Percentiles rank a stretch among this genome's conserved stretches.
Conservation (phyloP, 306 rosid genomes). For the Begonia peltatifolia region DNA sequence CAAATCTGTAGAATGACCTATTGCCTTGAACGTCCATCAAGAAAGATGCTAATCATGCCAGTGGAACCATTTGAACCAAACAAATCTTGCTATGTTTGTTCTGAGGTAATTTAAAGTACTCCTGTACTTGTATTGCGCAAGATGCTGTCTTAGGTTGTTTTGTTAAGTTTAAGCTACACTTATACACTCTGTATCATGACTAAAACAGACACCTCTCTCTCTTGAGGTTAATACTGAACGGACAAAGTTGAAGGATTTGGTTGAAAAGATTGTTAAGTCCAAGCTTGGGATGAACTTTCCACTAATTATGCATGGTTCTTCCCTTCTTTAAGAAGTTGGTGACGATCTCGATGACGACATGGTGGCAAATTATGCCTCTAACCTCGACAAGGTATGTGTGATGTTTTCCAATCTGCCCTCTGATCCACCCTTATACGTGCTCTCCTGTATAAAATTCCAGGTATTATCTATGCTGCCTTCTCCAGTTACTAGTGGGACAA, state of each 20-base stretch:
- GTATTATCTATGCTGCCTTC: constrained; percentile 78
- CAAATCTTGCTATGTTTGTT: constrained; percentile 91
- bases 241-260: constrained; percentile 74
- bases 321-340: constrained; percentile 85
- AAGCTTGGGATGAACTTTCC: constrained; percentile 90
- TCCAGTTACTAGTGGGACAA: constrained; percentile 66
- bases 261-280: constrained; percentile 74
- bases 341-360: constrained; percentile 75
- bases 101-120: constrained; percentile 39
- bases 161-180: constrained; percentile 1
- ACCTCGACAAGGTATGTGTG: constrained; percentile 68
- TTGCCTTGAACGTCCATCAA: constrained; percentile 82
- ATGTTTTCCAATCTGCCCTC: constrained; percentile 5
- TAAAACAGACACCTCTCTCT: constrained; percentile 59
- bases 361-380: constrained; percentile 60
- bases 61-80: constrained; percentile 94
- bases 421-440: background rate
- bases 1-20: constrained; percentile 63
- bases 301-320: constrained; percentile 58
- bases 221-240: constrained; percentile 74
- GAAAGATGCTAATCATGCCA: constrained; percentile 86
- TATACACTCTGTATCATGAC: constrained; percentile 6
- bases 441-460: constrained; percentile 18
- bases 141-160: constrained; percentile 1
- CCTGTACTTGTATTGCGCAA: background rate